phyloP scores from a whole-genome alignment of 768 basidiomycete species.

The Asterophora lycoperdoides region DNA sequence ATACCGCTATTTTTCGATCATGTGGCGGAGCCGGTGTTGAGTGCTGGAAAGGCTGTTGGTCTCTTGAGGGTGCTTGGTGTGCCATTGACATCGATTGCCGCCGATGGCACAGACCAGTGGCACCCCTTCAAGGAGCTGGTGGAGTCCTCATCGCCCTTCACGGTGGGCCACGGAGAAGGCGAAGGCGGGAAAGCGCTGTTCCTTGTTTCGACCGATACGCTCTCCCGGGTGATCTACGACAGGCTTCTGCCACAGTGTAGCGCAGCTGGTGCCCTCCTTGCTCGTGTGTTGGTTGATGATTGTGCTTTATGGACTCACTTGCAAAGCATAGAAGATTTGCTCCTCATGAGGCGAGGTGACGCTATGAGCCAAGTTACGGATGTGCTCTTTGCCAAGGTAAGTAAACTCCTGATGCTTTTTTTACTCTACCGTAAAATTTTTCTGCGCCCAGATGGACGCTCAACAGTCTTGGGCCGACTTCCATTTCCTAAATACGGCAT shows the following conservation, averaged over 20 bases:
- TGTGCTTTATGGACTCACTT: conserved; percentile 65
- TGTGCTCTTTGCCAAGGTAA: conserved; percentile 68
- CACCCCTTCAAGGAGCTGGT: conserved; percentile 40
- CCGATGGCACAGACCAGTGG: conserved; percentile 31
- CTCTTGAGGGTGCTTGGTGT: conserved; percentile 60
- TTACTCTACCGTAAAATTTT: not conserved
- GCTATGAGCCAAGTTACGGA: conserved; percentile 71
- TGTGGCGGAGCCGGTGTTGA: conserved; percentile 54
- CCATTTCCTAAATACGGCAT: conserved; percentile 78
- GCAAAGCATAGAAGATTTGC: conserved; percentile 60
- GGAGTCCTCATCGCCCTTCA: conserved; percentile 18
- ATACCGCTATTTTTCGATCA: conserved; percentile 61
- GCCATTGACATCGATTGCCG: conserved; percentile 17
- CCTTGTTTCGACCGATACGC: conserved; percentile 55
- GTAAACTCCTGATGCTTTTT: conserved; percentile 4
- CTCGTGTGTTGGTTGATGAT: conserved; percentile 58
- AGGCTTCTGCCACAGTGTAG: conserved; percentile 55
- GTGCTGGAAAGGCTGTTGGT: conserved; percentile 74
- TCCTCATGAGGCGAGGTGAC: conserved; percentile 76
- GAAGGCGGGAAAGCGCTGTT: conserved; percentile 25
- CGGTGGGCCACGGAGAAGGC: conserved; percentile 4
- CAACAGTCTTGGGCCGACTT: conserved; percentile 73
- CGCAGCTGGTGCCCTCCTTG: conserved; percentile 46
- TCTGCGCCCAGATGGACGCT: conserved; percentile 59
- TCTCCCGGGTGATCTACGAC: conserved; percentile 62